Base-by-base conservation (phyloP, 139 green algal species). In the Coelastrella sp. region DNA sequence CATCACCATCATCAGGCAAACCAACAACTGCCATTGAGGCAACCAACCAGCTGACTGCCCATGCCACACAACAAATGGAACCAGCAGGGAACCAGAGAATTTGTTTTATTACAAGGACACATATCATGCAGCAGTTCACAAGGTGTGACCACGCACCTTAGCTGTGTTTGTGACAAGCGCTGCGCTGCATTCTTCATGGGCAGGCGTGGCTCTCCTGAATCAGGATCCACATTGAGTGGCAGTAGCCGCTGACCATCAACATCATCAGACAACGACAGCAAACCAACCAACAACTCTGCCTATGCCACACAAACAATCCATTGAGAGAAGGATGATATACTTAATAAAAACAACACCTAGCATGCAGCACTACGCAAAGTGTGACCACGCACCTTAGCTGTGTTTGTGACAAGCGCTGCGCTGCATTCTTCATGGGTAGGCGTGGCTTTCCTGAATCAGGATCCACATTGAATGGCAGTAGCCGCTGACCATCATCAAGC, bases 401-500 rank as follows among this genome's bases (percentile, higher is more conserved):
- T 47, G 81, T 78, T 2, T 22, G 10, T 61, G 81, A 23, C 81
- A 77, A n/a, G 7, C 61, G 13, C 3, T 20, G 7, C 4, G 81
- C 81, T 17, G 17, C 4, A 19, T 87, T 87, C 14, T 77, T 87
- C 81, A 87, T 64, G 4, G 5, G 5, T 13, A 77, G 32, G 2
- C 56, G 23, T 4, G 81, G 11, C 5, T n/a, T 32, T 0, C 64
- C 64, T 0, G 81, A 77, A 23, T 77, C 64, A 0, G 6, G 54
- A 0, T 87, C 23, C 16, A 22, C 32, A 66, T 87, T 87, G 7
- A 87, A 77, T 0, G 81, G 81, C 81, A 87, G 81, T 61, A 87
- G 64, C 3, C 64, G 22, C 7, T 87, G 1, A 16, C 81, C 81
- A 64, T 87, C 81, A 64, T 78, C 64, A 20, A 87, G 64, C 81